Percentiles rank a stretch among this genome's conserved stretches.
These are phyloP conservation scores for Solanum hybrid DNA, from an alignment of 305 asterid genomes.

Conservation along the genomic window DNA sequence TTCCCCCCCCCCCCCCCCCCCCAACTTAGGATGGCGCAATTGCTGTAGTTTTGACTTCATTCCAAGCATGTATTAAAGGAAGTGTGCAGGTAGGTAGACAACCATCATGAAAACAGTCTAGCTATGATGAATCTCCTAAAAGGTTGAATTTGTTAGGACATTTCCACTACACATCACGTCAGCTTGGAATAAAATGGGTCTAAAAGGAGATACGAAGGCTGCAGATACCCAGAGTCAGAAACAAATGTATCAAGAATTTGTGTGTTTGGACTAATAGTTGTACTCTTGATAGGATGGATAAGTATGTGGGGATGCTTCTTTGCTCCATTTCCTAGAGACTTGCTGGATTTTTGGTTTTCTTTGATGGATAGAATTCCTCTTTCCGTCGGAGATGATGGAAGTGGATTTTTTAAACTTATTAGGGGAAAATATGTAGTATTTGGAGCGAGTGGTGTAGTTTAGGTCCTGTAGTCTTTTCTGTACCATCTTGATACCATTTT, in stretches of 20 bases:
- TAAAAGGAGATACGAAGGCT: background rate
- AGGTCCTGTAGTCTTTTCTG: background rate
- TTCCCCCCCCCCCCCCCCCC: background rate
- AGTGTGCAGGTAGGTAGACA: background rate
- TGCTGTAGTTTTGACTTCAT: background rate
- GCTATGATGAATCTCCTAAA: background rate
- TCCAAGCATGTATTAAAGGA: background rate
- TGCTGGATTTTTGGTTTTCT: background rate
- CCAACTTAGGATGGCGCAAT: background rate
- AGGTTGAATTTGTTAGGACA: background rate
- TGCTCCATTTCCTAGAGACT: background rate
- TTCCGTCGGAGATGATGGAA: background rate
- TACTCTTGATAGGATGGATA: background rate
- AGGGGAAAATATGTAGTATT: background rate
- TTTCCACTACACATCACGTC: background rate
- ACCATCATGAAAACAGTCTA: background rate
- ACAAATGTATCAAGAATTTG: background rate
- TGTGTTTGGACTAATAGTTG: background rate
- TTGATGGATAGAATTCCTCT: background rate
- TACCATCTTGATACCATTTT: background rate
- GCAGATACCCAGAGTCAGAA: background rate
- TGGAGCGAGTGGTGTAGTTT: background rate
- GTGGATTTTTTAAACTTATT: background rate
- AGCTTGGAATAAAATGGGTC: background rate
- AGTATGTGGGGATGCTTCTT: background rate